phyloP scores from a whole-genome alignment of 129 eudicot genomes.

The Logfia minima region DNA sequence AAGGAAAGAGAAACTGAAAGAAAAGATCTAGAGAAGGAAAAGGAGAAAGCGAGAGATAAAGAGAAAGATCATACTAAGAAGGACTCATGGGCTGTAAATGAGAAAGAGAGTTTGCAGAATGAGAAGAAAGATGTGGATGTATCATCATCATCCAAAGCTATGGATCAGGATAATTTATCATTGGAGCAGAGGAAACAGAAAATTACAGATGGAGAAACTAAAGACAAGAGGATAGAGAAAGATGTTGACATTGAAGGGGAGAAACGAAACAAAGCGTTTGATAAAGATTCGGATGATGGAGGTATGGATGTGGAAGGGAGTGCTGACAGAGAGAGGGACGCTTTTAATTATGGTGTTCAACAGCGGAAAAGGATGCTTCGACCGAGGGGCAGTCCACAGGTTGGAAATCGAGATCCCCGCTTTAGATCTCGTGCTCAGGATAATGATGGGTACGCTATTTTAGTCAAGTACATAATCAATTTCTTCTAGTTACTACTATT shows the following conservation, averaged over 20 bases:
- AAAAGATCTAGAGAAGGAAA: constrained; percentile 65
- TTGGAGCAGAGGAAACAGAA: constrained; percentile 67
- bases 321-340: constrained; percentile 68
- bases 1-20: constrained; percentile 68
- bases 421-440: constrained; percentile 64
- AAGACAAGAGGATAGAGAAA: constrained; percentile 70
- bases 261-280: constrained; percentile 59
- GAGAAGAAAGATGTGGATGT: constrained; percentile 57
- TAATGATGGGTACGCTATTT: constrained; percentile 64
- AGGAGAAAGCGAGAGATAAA: constrained; percentile 62
- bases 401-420: constrained; percentile 67
- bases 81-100: constrained; percentile 23
- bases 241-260: constrained; percentile 78
- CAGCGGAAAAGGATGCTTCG: constrained; percentile 95
- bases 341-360: constrained; percentile 71
- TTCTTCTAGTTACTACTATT: constrained; percentile 2
- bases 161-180: constrained; percentile 52
- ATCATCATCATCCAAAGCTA: constrained; percentile 44
- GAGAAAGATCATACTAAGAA: constrained; percentile 29
- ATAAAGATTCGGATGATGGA: constrained; percentile 84
- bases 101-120: constrained; percentile 53
- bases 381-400: constrained; percentile 84
- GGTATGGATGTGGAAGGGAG: constrained; percentile 65
- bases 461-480: not conserved
- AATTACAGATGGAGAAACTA: constrained; percentile 56